Evolutionary conservation across 2,329 filamentous ascomycete species (phyloP), one percentile per base, ranked within the genome.

Genomic region (Pseudogymnoascus sp.): DNA sequence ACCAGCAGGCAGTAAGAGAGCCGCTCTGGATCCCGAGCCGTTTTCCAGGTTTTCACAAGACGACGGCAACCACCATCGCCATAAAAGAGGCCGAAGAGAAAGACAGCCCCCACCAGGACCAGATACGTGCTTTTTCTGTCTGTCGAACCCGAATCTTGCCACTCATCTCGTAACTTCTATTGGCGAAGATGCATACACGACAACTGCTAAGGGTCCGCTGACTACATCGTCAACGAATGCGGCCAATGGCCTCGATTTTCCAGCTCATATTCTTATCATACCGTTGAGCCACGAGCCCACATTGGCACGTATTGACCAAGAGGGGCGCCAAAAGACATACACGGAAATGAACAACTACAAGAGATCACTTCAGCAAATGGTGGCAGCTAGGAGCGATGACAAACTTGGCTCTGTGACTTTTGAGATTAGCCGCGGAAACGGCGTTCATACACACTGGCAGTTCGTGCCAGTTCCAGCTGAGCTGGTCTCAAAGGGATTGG

Each of bases 381-480:
- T 97, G 11, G 77, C 79, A n/a, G 77, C 75, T 81, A 79, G 63
- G 74, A 78, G 71, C 78, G 43, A 69, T 12, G 74, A 83, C 66
- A 82, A 83, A 66, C 84, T 97, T 1, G 95, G 93, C 14, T 84
- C 87, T 2, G 89, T 98, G 1, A 95, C 91, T 0, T 99, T 91
- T 86, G 95, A 98, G 76, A 93, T 99, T 70, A 93, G 88, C 72
- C 88, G 92, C 60, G 81, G 81, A 4, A 84, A 84, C 61, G 91
- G 95, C 62, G 87, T 98, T 63, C 95, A 99, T 73, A 82, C 88
- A 1, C 93, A 98, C 72, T 97, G 93, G 95, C 96, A 99, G 75
- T 89, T 96, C 68, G 78, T 98, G 31, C 91, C 95, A 0, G 80
- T 96, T 0, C 84, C 89, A 0, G 79, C 83, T 0, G 81, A 89